Evolutionary conservation across 129 eudicot species (phyloP).

Genomic region (Lactuca sativa): DNA sequence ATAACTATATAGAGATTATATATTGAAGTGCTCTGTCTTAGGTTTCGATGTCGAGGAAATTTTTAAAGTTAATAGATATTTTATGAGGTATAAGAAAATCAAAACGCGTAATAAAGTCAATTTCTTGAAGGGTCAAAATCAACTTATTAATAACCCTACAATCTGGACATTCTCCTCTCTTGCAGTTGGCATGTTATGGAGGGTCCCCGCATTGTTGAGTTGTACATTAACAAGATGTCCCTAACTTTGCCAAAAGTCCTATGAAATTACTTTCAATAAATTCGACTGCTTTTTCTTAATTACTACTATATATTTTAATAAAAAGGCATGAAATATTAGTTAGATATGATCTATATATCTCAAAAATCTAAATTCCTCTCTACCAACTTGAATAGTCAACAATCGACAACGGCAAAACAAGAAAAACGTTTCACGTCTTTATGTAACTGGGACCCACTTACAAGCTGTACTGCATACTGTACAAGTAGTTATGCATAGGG

Average conservation of each 20-base stretch:
- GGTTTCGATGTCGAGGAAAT: constrained; percentile 10
- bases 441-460: constrained; percentile 17
- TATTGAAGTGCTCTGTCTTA: not conserved
- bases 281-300: constrained; percentile 4
- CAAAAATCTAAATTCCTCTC: constrained; percentile 9
- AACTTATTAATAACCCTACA: constrained; percentile 36
- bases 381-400: constrained; percentile 20
- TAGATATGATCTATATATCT: not conserved
- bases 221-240: constrained; percentile 24
- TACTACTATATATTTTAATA: not conserved
- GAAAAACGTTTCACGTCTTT: constrained; percentile 24
- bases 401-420: constrained; percentile 18
- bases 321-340: not conserved
- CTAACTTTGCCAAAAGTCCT: constrained; percentile 21
- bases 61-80: constrained; percentile 7
- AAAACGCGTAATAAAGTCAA: constrained; percentile 31
- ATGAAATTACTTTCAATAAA: constrained; percentile 12
- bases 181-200: constrained; percentile 38
- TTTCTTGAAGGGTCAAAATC: constrained; percentile 32
- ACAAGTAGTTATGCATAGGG: not conserved
- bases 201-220: constrained; percentile 28
- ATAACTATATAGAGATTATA: not conserved
- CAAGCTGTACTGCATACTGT: not conserved
- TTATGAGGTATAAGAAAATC: constrained; percentile 30
- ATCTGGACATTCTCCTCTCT: constrained; percentile 36